A percentile compares a stretch with the other conserved stretches of the same genome.
Evolutionary conservation across 2,329 filamentous ascomycete genomes (phyloP).

Genomic region (Arthrobotrys entomopaga): DNA sequence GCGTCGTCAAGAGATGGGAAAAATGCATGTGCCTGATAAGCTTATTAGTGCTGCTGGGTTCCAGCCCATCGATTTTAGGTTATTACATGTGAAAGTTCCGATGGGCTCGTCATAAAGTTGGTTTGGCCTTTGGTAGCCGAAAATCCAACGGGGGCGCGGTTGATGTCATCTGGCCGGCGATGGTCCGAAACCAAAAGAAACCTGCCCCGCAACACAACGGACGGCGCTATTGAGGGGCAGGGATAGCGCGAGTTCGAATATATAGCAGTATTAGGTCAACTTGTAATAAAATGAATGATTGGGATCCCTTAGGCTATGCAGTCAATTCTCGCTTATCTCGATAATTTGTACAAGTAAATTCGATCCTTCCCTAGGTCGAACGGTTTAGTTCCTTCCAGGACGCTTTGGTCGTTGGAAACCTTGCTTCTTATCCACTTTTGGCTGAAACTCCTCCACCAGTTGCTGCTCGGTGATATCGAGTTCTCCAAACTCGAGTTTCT

Average conservation of each 20-base stretch:
- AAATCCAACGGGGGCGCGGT: conserved; percentile 18
- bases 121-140: conserved; percentile 51
- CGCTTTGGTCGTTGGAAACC: conserved; percentile 82
- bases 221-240: conserved; percentile 39
- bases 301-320: conserved; percentile 5
- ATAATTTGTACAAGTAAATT: conserved; percentile 32
- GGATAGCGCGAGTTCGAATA: not conserved
- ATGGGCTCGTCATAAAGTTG: conserved; percentile 5
- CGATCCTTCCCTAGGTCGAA: not conserved
- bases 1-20: conserved; percentile 2
- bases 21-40: conserved; percentile 54
- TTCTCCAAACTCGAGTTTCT: conserved; percentile 71
- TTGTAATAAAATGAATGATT: not conserved
- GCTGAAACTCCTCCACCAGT: conserved; percentile 75
- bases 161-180: conserved; percentile 55
- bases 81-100: conserved; percentile 51
- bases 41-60: conserved; percentile 47
- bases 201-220: conserved; percentile 49
- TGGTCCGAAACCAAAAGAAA: conserved; percentile 36
- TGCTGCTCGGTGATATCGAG: conserved; percentile 73
- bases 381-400: conserved; percentile 69
- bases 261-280: too few relatives aligned
- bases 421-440: conserved; percentile 72
- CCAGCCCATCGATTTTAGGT: conserved; percentile 23
- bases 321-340: conserved; percentile 49